phyloP scores from a whole-genome alignment of 768 basidiomycete species.

The Tulasnella sp. region DNA sequence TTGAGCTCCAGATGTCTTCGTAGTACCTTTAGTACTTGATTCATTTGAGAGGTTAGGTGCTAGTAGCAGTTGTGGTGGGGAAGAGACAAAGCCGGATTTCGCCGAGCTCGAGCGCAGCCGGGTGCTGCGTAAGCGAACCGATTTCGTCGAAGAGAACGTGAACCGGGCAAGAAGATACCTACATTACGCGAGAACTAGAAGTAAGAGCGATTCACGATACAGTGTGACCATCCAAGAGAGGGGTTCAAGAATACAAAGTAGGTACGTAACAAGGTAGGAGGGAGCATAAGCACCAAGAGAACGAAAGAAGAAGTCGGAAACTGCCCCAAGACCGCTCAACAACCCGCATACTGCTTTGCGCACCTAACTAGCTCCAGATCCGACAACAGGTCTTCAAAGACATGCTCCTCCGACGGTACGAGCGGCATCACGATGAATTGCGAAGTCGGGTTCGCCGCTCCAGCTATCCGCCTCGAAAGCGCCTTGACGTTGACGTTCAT shows the following conservation, averaged over 20 bases:
- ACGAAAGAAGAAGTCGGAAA: no score
- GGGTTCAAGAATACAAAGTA: no score
- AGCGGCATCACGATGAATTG: background rate
- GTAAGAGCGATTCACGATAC: no score
- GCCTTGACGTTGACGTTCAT: background rate
- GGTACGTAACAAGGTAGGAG: no score
- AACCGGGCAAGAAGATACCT: no score
- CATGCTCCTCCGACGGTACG: background rate
- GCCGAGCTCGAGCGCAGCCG: background rate
- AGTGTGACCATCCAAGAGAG: no score
- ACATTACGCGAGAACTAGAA: no score
- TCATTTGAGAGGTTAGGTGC: background rate
- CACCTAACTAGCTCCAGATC: background rate
- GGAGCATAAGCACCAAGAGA: no score
- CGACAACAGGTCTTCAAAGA: background rate
- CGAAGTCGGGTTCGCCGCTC: background rate
- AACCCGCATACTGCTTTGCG: background rate
- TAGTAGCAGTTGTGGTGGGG: background rate
- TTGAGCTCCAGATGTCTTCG: background rate
- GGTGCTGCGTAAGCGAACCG: no score
- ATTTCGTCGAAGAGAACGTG: no score
- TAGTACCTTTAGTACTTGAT: background rate
- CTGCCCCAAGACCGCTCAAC: no score
- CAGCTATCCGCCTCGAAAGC: background rate
- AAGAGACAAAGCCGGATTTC: background rate